phyloP scores from a whole-genome alignment of 805 yeast genomes.

The Metschnikowia proteae region DNA sequence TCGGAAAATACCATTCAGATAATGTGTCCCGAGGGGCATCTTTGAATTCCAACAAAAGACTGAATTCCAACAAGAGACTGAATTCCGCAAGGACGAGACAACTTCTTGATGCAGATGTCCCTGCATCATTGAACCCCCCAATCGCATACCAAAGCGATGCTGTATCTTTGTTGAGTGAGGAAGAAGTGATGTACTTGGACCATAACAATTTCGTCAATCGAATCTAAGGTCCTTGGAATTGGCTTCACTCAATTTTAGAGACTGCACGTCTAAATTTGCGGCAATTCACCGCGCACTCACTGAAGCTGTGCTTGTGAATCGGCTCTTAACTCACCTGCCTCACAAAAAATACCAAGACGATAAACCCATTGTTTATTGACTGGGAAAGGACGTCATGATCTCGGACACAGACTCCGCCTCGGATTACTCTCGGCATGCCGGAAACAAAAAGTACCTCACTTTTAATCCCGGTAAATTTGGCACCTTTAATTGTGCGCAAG shows the following conservation, averaged over 20 bases:
- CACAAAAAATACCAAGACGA: neutral
- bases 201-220: constrained; percentile 12
- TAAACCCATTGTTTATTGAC: neutral
- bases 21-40: constrained; percentile 11
- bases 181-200: constrained; percentile 14
- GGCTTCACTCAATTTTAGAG: neutral
- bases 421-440: neutral
- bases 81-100: constrained; percentile 6
- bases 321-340: neutral
- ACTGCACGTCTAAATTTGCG: neutral
- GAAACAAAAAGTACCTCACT: neutral
- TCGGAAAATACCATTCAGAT: constrained; percentile 7
- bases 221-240: neutral
- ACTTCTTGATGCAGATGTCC: constrained; percentile 5
- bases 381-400: neutral
- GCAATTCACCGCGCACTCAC: constrained; percentile 3
- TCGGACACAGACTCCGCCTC: neutral
- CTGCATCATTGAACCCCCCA: neutral
- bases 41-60: constrained; percentile 3
- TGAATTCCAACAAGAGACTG: neutral
- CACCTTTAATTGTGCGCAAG: neutral
- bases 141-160: neutral
- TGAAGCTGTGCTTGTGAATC: neutral
- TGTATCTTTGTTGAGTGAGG: constrained; percentile 13
- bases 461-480: neutral